A percentile compares a stretch with the other conserved stretches of the same genome.
Conservation (phyloP, 164 flowering plant genomes). For the Santalum album region DNA sequence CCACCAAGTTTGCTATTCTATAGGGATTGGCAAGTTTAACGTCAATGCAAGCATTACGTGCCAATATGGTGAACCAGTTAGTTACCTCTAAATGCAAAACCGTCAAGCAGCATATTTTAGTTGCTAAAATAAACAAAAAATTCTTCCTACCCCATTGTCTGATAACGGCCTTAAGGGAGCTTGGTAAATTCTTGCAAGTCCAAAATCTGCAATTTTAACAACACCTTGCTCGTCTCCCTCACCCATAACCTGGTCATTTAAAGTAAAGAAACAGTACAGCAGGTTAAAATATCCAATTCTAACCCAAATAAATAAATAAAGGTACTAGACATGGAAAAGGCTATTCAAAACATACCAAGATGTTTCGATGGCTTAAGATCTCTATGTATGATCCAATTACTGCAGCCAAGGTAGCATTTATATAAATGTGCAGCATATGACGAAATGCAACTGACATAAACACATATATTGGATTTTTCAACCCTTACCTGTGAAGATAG, state of each 20-base stretch:
- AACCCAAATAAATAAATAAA: neutral
- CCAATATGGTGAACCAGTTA: neutral
- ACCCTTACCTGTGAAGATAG: slow-evolving; percentile 79
- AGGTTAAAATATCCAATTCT: neutral
- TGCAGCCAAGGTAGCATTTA: slow-evolving; percentile 21
- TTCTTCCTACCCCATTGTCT: slow-evolving; percentile 75
- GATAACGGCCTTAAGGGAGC: slow-evolving; percentile 81
- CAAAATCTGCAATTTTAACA: slow-evolving; percentile 99
- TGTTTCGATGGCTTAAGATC: slow-evolving; percentile 98
- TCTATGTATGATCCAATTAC: slow-evolving; percentile 97
- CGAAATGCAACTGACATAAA: neutral
- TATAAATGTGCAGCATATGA: neutral
- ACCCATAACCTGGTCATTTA: slow-evolving; percentile 77
- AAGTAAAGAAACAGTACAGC: neutral
- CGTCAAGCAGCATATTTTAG: neutral
- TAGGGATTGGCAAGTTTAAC: neutral
- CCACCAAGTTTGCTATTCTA: neutral
- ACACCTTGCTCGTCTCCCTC: slow-evolving; percentile 98
- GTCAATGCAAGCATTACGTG: neutral
- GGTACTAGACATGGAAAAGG: neutral
- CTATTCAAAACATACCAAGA: slow-evolving; percentile 44
- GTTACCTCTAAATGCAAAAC: neutral
- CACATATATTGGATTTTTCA: neutral
- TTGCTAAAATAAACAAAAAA: neutral
- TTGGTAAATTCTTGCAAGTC: slow-evolving; percentile 94